Base-by-base conservation (phyloP, 2,329 filamentous ascomycete genomes). In the Trichoderma lentiforme region DNA sequence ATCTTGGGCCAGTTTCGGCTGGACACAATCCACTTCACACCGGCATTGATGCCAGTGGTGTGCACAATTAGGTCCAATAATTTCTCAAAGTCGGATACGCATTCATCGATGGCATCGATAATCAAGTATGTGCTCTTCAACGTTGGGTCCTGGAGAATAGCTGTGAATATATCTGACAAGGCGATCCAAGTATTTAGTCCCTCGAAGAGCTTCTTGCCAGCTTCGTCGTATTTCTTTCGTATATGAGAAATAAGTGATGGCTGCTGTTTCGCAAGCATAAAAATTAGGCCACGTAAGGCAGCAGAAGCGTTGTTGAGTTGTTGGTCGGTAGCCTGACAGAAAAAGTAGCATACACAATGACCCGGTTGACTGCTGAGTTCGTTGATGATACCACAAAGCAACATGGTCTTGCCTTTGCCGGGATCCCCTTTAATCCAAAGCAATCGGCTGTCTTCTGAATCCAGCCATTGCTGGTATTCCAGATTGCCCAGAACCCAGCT, bases 61-160 rank as follows among this genome's bases (percentile, higher is more conserved):
- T n/a, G 24, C 28, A 36, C 62, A 51, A 85, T 79, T 14, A 84
- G 72, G 0, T 80, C 62, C 18, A 86, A 76, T 5, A 86, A 81
- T 51, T 77, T 63, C 39, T 61, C 71, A 83, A 86, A 47, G 5
- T 70, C 65, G 4, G 18, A 36, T 24, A 30, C 26, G 32, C 70
- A 70, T 74, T 87, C 84, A 70, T 87, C 84, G 1, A 87, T 81
- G 4, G 83, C 84, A 75, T 87, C 84, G 60, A 87, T 74, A 6
- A 86, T 72, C 6, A 87, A 4, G 28, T 26, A 70, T 62, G 57
- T 78, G 0, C 14, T 73, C 1, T 75, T n/a, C 1, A 83, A 70
- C 11, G 15, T 75, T 3, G 73, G 71, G 61, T 85, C 82, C 14
- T 79, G 24, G 2, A 88, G 73, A 14, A 87, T 83, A 9, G 74